Percentiles rank a stretch among this genome's conserved stretches.
These are phyloP conservation scores for Dissoconium aciculare DNA, from an alignment of 2,329 filamentous ascomycete species.

Conservation along the genomic window DNA sequence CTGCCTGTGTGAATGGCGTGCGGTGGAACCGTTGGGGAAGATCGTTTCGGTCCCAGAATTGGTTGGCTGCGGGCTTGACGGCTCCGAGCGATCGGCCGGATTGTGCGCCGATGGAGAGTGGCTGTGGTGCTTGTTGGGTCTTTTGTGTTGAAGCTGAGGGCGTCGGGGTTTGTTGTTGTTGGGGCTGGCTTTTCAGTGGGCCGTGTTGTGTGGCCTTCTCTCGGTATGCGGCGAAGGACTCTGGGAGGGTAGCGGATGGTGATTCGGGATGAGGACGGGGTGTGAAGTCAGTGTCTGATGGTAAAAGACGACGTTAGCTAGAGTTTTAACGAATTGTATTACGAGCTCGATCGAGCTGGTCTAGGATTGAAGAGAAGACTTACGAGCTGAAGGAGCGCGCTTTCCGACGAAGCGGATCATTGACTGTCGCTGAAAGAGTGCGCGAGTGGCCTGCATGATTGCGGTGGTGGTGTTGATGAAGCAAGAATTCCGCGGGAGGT, in stretches of 20 bases:
- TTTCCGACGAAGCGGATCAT: constrained; percentile 39
- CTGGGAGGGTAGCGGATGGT: constrained; percentile 49
- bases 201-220: constrained; percentile 66
- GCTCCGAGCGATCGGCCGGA: constrained; percentile 58
- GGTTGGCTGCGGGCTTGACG: constrained; percentile 53
- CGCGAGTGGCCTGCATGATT: constrained; percentile 32
- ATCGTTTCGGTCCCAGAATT: constrained; percentile 79
- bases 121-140: constrained; percentile 11
- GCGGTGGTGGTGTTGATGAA: constrained; percentile 3
- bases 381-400: constrained; percentile 31
- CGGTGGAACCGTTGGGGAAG: constrained; percentile 73
- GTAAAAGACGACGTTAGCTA: constrained; percentile 5
- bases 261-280: constrained; percentile 60
- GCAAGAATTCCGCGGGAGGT: too few relatives aligned
- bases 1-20: constrained; percentile 54
- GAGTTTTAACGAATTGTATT: constrained; percentile 6
- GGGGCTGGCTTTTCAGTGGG: constrained; percentile 39
- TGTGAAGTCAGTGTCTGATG: constrained; percentile 56
- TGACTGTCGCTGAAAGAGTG: constrained; percentile 34
- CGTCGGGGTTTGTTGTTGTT: constrained; percentile 3
- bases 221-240: constrained; percentile 61
- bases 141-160: constrained; percentile 6
- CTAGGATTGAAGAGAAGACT: constrained; percentile 10
- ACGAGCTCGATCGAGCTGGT: constrained; percentile 1
- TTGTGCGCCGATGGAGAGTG: constrained; percentile 40